Evolutionary conservation across 225 moss, liverwort and hornwort species (phyloP), one percentile per base, ranked within the genome.

Genomic region (Polytrichum commune): DNA sequence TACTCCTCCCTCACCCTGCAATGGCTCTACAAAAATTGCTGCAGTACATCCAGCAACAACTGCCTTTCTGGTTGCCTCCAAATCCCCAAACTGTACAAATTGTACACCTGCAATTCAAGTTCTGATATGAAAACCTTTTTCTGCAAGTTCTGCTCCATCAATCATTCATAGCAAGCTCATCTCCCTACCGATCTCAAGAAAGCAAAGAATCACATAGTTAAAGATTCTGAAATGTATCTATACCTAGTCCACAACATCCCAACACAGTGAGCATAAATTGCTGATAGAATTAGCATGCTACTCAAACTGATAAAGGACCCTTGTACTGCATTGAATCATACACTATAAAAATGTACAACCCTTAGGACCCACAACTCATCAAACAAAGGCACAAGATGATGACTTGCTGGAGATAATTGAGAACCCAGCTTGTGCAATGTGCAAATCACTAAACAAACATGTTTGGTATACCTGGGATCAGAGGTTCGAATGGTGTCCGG

Each of bases 1-100:
- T 3, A 98, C 79, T 30, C 97, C 97, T 38, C 94, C 94, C 82
- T 98, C 94, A 61, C 94, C 93, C 66, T 93, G 93, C 71, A 93
- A 84, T 0, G 93, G 93, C 75, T 93, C 93, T 66, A 91, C 90
- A 60, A 93, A 93, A 56, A 93, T 73, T 23, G 91, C 91, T 28
- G 91, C 91, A 6, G 89, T 84, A 62, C 62, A 64, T 8, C 93
- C 86, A 65, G 72, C 72, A 72, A 56, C 76, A 18, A 90, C 67
- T 25, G 77, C 76, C 58, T 91, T 75, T 33, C 76, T 66, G 13
- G 80, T 80, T 22, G 88, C 75, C 65, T 90, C 90, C 78, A 93
- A 74, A 69, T 93, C 90, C 58, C 96, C 92, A 71, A 85, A 97
- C 19, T 84, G 81, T 27, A 79, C 75, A 73, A 95, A 92, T 29